Conservation (phyloP, 1,284 basidiomycete species). For the Austroboletus niveus region DNA sequence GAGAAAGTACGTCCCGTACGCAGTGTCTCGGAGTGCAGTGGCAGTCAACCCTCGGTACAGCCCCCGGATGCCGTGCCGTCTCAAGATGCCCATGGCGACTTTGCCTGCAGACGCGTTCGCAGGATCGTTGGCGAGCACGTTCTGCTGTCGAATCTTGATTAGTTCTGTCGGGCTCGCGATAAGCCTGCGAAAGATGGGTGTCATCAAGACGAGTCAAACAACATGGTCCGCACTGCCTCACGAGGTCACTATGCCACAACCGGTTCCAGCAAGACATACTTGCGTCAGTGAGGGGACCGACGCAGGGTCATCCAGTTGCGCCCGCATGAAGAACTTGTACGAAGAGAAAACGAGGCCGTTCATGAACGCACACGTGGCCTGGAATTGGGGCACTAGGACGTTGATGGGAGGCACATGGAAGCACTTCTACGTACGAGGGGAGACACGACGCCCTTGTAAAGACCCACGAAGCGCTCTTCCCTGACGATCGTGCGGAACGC, state of each 20-base stretch:
- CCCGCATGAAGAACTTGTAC: constrained; percentile 67
- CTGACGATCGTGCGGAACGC: constrained; percentile 63
- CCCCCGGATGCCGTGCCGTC: constrained; percentile 56
- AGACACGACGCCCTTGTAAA: constrained; percentile 72
- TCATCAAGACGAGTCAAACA: no score
- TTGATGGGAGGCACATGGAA: no score
- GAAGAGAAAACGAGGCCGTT: constrained; percentile 76
- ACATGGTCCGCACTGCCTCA: constrained; percentile 28
- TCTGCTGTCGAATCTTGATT: constrained; percentile 83
- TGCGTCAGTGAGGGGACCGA: constrained; percentile 60
- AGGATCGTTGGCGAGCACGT: constrained; percentile 42
- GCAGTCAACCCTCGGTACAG: constrained; percentile 76
- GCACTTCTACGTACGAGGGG: constrained; percentile 53
- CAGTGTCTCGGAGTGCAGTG: constrained; percentile 73
- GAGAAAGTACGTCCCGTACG: constrained; percentile 83
- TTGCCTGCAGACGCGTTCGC: constrained; percentile 38
- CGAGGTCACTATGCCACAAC: constrained; percentile 76
- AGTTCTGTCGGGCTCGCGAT: constrained; percentile 82
- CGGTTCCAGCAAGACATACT: constrained; percentile 73
- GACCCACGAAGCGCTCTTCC: constrained; percentile 63
- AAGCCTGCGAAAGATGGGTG: constrained; percentile 42
- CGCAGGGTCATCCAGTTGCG: constrained; percentile 48
- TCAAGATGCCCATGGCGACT: constrained; percentile 55
- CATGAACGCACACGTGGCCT: constrained; percentile 69
- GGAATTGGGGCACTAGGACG: background rate